Conservation (phyloP, 2,329 filamentous ascomycete genomes). For the Talaromyces sp. region DNA sequence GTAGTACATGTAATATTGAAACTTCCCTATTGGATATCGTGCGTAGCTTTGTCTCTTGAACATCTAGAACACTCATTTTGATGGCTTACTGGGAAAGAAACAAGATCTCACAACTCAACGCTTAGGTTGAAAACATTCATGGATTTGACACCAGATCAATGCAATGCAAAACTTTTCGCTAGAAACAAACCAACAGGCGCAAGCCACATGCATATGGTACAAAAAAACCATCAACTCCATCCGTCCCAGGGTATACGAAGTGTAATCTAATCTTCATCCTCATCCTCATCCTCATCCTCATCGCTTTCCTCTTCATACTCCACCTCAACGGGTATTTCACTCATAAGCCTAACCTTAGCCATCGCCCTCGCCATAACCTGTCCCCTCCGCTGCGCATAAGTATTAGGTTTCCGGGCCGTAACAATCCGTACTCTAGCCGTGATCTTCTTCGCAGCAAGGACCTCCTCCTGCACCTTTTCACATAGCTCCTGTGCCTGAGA, state of each 20-base stretch:
- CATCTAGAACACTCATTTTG: too few species aligned
- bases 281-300: too few species aligned
- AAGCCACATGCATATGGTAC: slow-evolving; percentile 13
- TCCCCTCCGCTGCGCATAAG: slow-evolving; percentile 16
- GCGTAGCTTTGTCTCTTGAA: too few species aligned
- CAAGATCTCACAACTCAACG: too few species aligned
- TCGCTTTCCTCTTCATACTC: not conserved
- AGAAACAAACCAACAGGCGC: not conserved
- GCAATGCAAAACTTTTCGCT: not conserved
- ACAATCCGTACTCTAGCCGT: slow-evolving; percentile 31
- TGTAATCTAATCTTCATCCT: not conserved
- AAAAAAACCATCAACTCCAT: not conserved
- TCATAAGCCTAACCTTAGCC: slow-evolving; percentile 3
- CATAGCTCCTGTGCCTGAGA: slow-evolving; percentile 41
- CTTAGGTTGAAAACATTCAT: not conserved
- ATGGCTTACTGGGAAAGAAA: too few species aligned
- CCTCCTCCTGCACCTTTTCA: slow-evolving; percentile 41
- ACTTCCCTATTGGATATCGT: too few species aligned
- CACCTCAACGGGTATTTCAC: not conserved
- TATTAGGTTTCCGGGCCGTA: slow-evolving; percentile 34
- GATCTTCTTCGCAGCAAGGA: slow-evolving; percentile 32
- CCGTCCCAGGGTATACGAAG: not conserved
- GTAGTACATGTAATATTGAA: too few species aligned
- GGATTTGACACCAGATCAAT: not conserved
- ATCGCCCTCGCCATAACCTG: slow-evolving; percentile 16